These are phyloP conservation scores for Lepraria neglecta DNA, from an alignment of 495 filamentous ascomycete species.

Conservation along the genomic window DNA sequence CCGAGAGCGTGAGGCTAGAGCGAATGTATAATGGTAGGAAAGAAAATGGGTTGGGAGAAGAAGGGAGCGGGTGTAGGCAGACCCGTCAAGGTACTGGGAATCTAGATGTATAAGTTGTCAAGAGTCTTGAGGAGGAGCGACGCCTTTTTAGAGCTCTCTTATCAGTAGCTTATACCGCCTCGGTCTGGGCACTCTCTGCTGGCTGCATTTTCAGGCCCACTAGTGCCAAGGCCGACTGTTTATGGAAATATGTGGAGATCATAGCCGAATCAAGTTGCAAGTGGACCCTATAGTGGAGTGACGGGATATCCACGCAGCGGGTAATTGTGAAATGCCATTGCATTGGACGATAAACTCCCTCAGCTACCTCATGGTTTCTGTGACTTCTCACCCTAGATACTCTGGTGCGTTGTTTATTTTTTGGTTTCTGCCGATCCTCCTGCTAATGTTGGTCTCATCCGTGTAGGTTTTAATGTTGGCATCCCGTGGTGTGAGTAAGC, in stretches of 20 bases:
- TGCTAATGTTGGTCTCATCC: background rate
- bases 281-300: background rate
- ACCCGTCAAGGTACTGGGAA: background rate
- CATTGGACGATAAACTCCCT: slow-evolving; percentile 6
- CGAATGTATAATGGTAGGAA: background rate
- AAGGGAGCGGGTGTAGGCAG: background rate
- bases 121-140: slow-evolving; percentile 2
- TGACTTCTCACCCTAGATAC: too few species aligned
- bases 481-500: background rate
- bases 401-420: too few species aligned
- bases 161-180: background rate
- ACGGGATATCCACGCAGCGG: slow-evolving; percentile 1
- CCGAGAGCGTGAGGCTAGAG: too few species aligned
- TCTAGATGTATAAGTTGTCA: background rate
- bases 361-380: background rate
- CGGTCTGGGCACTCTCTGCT: slow-evolving; percentile 2
- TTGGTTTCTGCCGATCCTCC: background rate
- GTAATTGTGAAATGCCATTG: background rate
- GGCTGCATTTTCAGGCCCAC: background rate
- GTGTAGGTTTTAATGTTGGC: background rate
- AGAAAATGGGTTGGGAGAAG: background rate
- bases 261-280: background rate
- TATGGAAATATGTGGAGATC: slow-evolving; percentile 1
- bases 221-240: background rate
- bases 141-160: slow-evolving; percentile 1